A percentile compares a stretch with the other conserved stretches of the same genome.
These are phyloP conservation scores for Leucosporidium scottii DNA, from an alignment of 768 basidiomycete genomes.

Conservation along the genomic window DNA sequence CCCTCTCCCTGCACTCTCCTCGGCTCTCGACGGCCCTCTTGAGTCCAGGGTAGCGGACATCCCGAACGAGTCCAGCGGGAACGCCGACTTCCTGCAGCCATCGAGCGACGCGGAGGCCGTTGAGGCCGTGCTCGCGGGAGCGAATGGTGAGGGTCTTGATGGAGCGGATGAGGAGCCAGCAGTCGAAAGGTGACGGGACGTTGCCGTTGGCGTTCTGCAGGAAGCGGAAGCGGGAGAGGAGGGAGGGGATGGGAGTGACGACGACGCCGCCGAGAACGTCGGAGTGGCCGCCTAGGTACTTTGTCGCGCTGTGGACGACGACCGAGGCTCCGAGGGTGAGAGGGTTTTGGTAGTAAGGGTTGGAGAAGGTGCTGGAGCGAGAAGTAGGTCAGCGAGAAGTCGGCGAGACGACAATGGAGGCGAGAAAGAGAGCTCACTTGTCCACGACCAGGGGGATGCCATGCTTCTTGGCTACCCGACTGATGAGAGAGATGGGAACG, in stretches of 20 bases:
- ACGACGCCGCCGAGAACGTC: conserved; percentile 86
- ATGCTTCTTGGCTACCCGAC: conserved; percentile 57
- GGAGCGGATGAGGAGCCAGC: conserved; percentile 82
- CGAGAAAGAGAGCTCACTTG: conserved; percentile 45
- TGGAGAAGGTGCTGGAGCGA: conserved; percentile 48
- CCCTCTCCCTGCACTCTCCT: conserved; percentile 45
- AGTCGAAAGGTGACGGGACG: conserved; percentile 76
- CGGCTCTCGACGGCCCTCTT: conserved; percentile 53
- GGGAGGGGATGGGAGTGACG: conserved; percentile 53
- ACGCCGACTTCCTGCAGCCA: conserved; percentile 47
- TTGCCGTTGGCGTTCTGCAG: conserved; percentile 84
- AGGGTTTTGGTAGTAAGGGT: conserved; percentile 83
- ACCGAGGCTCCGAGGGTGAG: conserved; percentile 70
- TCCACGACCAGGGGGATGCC: conserved; percentile 63
- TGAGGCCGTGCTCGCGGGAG: conserved; percentile 76
- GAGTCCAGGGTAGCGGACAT: conserved; percentile 72
- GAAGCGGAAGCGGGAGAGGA: conserved; percentile 63
- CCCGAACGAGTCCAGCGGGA: conserved; percentile 56
- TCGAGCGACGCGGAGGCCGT: conserved; percentile 67
- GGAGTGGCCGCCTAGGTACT: conserved; percentile 89
- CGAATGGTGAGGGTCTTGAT: conserved; percentile 84
- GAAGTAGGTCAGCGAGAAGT: background rate
- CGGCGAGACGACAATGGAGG: too few relatives aligned
- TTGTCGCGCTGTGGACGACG: conserved; percentile 62
- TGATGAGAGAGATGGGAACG: conserved; percentile 68